Evolutionary conservation across 768 basidiomycete genomes (phyloP), one percentile per base, ranked within the genome.

Genomic region (Phanerochaete carnosa): DNA sequence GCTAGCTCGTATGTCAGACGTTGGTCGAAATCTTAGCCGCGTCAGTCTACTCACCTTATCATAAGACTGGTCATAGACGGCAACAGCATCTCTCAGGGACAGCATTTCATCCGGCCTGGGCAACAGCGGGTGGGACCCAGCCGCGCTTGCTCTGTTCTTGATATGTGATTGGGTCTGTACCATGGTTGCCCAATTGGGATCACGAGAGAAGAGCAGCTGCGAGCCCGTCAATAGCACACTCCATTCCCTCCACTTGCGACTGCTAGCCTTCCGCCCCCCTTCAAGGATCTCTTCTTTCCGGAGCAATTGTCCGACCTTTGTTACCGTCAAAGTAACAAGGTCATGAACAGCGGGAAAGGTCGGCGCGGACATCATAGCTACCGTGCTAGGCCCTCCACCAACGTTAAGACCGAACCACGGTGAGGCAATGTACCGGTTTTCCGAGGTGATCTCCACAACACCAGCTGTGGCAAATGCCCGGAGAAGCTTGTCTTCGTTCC

Each of bases 121-220:
- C 11, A 80, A 65, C 19, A 76, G 64, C 58, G 74, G 64, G 45
- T 79, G 73, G 60, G 83, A 73, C 58, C 79, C 70, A 1, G 73
- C 35, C 19, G 73, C 71, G 52, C 71, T 68, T 12, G 71, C 61
- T 4, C 11, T 19, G 19, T 72, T 56, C 62, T 76, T 71, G 56
- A 76, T 73, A 72, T 82, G 78, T 47, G 77, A 72, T 57, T 32
- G 51, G 9, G 77, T 16, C 11, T 79, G 74, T 32, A 88, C 66
- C 23, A 76, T 70, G 43, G 73, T 67, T 2, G 82, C 81, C 84
- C 82, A 87, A 15, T 81, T 68, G 2, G 82, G 71, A 72, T 94
- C 91, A 29, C 90, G 89, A 75, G 94, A 95, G 71, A 98, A 89
- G 47, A 98, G 80, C 3, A 99, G 78, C 67, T 98, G 96, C 4